Conservation (phyloP, 495 filamentous ascomycete genomes). For the Filosporella fistucella region DNA sequence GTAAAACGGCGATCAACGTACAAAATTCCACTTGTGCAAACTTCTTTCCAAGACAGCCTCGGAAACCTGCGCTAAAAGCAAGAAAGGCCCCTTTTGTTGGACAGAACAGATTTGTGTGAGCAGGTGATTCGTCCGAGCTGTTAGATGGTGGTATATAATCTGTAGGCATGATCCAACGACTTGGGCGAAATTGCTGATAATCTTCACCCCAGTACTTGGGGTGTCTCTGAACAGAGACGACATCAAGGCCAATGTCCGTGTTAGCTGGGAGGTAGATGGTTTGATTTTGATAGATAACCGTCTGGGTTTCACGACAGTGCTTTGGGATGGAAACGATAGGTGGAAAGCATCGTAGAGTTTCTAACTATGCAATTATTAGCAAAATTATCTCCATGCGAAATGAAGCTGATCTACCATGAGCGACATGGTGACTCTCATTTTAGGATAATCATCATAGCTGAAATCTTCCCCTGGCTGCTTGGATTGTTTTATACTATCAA, state of each 20-base stretch:
- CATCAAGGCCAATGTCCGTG: constrained; percentile 24
- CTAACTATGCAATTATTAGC: constrained; percentile 23
- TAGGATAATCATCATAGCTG: constrained; percentile 36
- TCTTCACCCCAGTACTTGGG: constrained; percentile 26
- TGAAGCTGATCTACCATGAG: constrained; percentile 30
- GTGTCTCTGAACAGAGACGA: constrained; percentile 17
- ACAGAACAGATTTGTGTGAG: constrained; percentile 22
- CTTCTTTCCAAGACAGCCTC: constrained; percentile 43
- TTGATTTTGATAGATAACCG: constrained; percentile 20
- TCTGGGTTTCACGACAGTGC: constrained; percentile 22
- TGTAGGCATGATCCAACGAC: constrained; percentile 13
- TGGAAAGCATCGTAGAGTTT: constrained; percentile 45
- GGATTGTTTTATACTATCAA: constrained; percentile 35
- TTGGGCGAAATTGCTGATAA: constrained; percentile 27
- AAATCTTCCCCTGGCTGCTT: constrained; percentile 16
- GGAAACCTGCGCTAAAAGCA: constrained; percentile 42
- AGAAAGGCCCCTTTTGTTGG: constrained; percentile 35
- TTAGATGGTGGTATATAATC: constrained; percentile 28
- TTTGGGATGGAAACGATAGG: constrained; percentile 38
- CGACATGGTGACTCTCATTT: constrained; percentile 37
- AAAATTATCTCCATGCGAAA: constrained; percentile 19
- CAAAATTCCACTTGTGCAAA: constrained; percentile 51
- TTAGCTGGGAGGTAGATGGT: constrained; percentile 16
- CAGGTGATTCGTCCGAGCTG: constrained; percentile 32
- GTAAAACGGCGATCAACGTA: constrained; percentile 46